phyloP scores from a whole-genome alignment of 768 basidiomycete genomes.

The Hemileccinum impolitum region DNA sequence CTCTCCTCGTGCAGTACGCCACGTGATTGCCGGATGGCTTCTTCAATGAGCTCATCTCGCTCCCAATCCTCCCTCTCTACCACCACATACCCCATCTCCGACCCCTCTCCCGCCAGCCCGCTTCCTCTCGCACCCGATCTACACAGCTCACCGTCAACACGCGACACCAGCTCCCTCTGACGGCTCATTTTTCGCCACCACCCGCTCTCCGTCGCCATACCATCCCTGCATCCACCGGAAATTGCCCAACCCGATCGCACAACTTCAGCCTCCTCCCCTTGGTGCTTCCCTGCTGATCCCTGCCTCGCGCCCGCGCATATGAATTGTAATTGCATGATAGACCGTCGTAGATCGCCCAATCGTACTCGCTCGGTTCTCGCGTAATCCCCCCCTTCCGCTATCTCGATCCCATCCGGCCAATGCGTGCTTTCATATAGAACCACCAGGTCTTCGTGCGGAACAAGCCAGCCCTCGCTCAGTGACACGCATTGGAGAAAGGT shows the following conservation, averaged over 20 bases:
- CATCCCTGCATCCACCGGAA: constrained; percentile 30
- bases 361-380: constrained; percentile 30
- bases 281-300: constrained; percentile 30
- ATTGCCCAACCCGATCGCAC: constrained; percentile 30
- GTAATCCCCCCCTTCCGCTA: constrained; percentile 35
- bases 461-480: constrained; percentile 48
- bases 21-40: constrained; percentile 48
- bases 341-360: constrained; percentile 58
- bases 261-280: constrained; percentile 28
- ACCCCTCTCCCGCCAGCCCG: too few species aligned
- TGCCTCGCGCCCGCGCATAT: constrained; percentile 35
- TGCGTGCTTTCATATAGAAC: constrained; percentile 43
- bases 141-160: constrained; percentile 49
- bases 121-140: constrained; percentile 36
- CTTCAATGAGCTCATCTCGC: constrained; percentile 48
- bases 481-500: constrained; percentile 71
- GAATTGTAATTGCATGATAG: constrained; percentile 63
- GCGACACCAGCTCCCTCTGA: constrained; percentile 50
- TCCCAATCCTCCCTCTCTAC: constrained; percentile 31
- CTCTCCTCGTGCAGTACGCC: constrained; percentile 33
- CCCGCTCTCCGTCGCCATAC: constrained; percentile 9
- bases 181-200: constrained; percentile 28
- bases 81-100: constrained; percentile 52
- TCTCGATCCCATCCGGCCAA: constrained; percentile 18
- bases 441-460: constrained; percentile 41